Evolutionary conservation across 1,139 yeast genomes (phyloP), one percentile per base, ranked within the genome.

Genomic region (Wickerhamomyces sp.): DNA sequence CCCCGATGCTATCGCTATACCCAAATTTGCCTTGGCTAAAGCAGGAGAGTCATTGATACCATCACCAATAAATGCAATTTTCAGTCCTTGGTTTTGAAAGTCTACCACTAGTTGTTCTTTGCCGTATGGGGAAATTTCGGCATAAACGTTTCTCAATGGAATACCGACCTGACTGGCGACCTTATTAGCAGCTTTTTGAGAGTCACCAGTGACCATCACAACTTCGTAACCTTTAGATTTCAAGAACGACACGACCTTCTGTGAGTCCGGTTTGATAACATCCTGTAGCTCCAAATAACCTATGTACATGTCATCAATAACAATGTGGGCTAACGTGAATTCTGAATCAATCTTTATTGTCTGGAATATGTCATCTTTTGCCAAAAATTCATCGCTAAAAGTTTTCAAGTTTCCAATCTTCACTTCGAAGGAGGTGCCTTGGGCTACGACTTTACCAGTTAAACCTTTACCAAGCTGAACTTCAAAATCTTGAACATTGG

Each of bases 21-120:
- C 98, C 16, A 92, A 66, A 49, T 89, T 87, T 0, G 97, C 87
- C 44, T 82, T 76, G 0, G 89, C 95, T 45, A 92, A 70, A 0
- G 97, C 97, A 0, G 97, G 97, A 0, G 97, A 95, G 61, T 92
- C 99, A 59, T 88, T 88, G 52, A 88, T 84, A 42, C 99, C 99
- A 62, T 92, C 99, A 25, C 99, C 99, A 26, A 92, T 82, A 70
- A 94, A 89, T 2, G 92, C 95, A 29, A 89, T 81, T 14, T 64
- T 58, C 7, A 48, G 55, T 6, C 59, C 61, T 8, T 52, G 53
- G 5, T 54, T 51, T 52, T 83, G 86, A 44, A 92, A 67, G 32
- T 70, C 68, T 29, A 66, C 65, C 20, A 92, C 78, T 21, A 88
- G 72, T 28, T 74, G 74, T 43, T 87, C 81, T 60, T 92, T 92